phyloP scores from a whole-genome alignment of 805 yeast species.

The Schwanniomyces pseudopolymorphus region DNA sequence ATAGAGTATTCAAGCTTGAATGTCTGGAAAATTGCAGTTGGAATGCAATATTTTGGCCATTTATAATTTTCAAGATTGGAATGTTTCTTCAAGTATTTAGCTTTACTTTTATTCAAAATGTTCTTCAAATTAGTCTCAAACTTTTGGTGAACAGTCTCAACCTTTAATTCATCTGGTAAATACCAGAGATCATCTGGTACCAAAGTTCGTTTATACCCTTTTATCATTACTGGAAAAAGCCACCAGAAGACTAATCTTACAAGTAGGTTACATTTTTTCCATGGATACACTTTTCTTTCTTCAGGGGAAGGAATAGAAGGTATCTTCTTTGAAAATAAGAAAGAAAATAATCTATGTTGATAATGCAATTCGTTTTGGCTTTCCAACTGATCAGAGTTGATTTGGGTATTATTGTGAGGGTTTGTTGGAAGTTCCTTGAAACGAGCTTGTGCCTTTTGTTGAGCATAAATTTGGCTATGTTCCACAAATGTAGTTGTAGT shows the following conservation, averaged over 20 bases:
- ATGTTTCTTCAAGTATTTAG: constrained; percentile 17
- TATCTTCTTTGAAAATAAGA: constrained; percentile 47
- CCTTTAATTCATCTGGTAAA: constrained; percentile 34
- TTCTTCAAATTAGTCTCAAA: constrained; percentile 25
- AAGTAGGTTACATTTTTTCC: constrained; percentile 38
- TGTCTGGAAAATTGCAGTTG: constrained; percentile 48
- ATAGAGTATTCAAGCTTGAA: constrained; percentile 45
- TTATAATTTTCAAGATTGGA: constrained; percentile 24
- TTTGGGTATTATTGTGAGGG: background rate
- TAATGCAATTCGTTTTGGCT: constrained; percentile 32
- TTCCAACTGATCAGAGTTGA: constrained; percentile 6
- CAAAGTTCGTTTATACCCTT: constrained; percentile 42
- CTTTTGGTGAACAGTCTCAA: constrained; percentile 32
- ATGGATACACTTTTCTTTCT: constrained; percentile 52
- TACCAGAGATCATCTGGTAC: constrained; percentile 37
- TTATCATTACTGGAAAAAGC: constrained; percentile 38
- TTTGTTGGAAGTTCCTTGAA: background rate
- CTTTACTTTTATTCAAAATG: constrained; percentile 18
- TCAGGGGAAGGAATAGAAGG: constrained; percentile 52
- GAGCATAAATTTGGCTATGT: background rate
- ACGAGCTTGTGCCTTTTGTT: background rate
- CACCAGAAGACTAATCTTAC: constrained; percentile 41
- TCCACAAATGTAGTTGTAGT: constrained; percentile 5
- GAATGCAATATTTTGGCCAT: constrained; percentile 42
- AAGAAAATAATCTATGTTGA: constrained; percentile 54